A percentile compares a stretch with the other conserved stretches of the same genome.
These are phyloP conservation scores for Clavispora asparagi DNA, from an alignment of 805 yeast genomes.

Conservation along the genomic window DNA sequence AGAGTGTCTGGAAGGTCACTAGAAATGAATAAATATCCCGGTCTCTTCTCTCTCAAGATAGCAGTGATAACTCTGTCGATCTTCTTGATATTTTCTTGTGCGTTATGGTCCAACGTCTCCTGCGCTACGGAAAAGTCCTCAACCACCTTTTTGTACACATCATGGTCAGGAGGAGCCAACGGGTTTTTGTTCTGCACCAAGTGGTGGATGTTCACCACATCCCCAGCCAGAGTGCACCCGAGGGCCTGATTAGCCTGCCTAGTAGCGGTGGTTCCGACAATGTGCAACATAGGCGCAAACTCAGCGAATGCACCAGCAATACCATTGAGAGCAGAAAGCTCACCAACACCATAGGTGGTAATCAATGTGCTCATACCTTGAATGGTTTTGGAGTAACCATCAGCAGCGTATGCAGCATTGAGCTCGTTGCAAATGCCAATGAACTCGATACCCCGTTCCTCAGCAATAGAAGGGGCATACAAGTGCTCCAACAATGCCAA, in stretches of 20 bases:
- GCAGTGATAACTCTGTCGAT: slow-evolving; percentile 62
- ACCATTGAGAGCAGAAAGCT: slow-evolving; percentile 78
- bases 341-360: slow-evolving; percentile 89
- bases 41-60: slow-evolving; percentile 57
- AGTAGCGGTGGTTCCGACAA: slow-evolving; percentile 61
- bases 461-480: slow-evolving; percentile 39
- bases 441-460: slow-evolving; percentile 49
- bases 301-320: slow-evolving; percentile 81
- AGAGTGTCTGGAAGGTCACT: slow-evolving; percentile 51
- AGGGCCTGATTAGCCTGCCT: slow-evolving; percentile 20
- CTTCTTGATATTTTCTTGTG: slow-evolving; percentile 38
- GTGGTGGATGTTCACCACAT: slow-evolving; percentile 45
- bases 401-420: slow-evolving; percentile 86
- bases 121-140: slow-evolving; percentile 47
- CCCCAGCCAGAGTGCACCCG: slow-evolving; percentile 1
- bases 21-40: slow-evolving; percentile 81
- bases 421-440: slow-evolving; percentile 85
- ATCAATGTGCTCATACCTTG: slow-evolving; percentile 54
- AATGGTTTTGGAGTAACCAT: slow-evolving; percentile 73
- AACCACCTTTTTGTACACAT: slow-evolving; percentile 61
- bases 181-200: slow-evolving; percentile 49
- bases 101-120: slow-evolving; percentile 32
- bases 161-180: slow-evolving; percentile 55
- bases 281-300: slow-evolving; percentile 71
- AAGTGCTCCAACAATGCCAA: slow-evolving; percentile 62